Conservation (phyloP, 169 alveolate genomes). For the Plasmodium berghei region DNA sequence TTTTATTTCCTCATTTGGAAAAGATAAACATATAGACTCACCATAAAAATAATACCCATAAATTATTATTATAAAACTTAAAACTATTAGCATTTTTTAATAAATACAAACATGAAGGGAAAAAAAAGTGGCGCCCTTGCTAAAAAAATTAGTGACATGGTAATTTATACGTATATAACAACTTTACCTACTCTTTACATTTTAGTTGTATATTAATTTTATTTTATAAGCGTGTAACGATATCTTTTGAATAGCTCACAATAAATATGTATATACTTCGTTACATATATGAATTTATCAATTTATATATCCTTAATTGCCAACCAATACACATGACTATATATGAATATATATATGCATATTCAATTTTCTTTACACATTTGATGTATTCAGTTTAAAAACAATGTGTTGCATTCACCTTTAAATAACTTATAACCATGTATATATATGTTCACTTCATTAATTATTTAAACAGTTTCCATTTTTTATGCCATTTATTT, state of each 20-base stretch:
- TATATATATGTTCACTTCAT: neutral
- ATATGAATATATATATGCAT: neutral
- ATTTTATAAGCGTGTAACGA: neutral
- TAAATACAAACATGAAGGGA: neutral
- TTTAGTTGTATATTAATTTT: neutral
- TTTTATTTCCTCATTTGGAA: no score
- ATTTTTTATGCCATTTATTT: neutral
- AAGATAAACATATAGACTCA: no score
- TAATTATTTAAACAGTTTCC: neutral
- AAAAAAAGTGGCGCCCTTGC: constrained; percentile 6
- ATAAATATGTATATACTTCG: no score
- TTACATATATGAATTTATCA: no score
- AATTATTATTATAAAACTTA: no score
- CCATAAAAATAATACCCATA: neutral
- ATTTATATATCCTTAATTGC: neutral
- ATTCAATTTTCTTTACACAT: neutral
- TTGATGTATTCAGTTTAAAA: neutral
- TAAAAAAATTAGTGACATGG: constrained; percentile 26
- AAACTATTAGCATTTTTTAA: neutral
- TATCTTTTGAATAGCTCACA: no score
- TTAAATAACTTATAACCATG: neutral
- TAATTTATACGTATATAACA: constrained; percentile 1
- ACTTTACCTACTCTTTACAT: neutral
- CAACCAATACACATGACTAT: neutral
- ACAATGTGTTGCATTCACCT: neutral